Percentiles rank a stretch among this genome's conserved stretches.
Evolutionary conservation across 2,329 filamentous ascomycete species (phyloP).

Genomic region (Didymella arachidicola): DNA sequence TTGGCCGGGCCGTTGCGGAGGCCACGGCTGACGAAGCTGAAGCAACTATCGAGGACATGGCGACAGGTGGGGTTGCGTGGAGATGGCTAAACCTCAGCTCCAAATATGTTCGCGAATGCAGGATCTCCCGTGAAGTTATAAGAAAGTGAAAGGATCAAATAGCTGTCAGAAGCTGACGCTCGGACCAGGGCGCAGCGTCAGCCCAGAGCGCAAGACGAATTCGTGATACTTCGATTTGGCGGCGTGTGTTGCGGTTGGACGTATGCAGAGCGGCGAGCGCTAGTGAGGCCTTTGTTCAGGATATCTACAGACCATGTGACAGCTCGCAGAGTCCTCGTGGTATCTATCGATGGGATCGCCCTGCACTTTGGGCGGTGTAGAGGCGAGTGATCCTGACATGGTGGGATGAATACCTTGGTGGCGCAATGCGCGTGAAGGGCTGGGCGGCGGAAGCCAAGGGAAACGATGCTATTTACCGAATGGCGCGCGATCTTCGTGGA

Average conservation of each 20-base stretch:
- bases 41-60: conserved; percentile 32
- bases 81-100: conserved; percentile 11
- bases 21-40: conserved; percentile 33
- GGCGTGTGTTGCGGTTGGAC: conserved; percentile 15
- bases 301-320: conserved; percentile 23
- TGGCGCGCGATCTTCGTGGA: conserved; percentile 7
- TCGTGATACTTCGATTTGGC: conserved; percentile 12
- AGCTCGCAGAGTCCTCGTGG: conserved; percentile 12
- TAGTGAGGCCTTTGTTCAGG: conserved; percentile 18
- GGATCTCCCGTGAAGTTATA: not conserved
- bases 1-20: conserved; percentile 27
- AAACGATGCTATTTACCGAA: conserved; percentile 15
- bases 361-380: conserved; percentile 17
- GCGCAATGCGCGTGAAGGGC: conserved; percentile 22
- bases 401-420: conserved; percentile 18
- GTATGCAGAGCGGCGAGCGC: conserved; percentile 21
- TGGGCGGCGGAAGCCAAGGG: conserved; percentile 19
- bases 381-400: conserved; percentile 10
- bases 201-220: conserved; percentile 18
- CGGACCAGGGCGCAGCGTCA: conserved; percentile 13
- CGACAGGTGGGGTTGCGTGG: conserved; percentile 15
- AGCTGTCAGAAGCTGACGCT: conserved; percentile 11
- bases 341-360: conserved; percentile 3
- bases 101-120: conserved; percentile 1
- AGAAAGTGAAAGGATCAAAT: conserved; percentile 17